These are phyloP conservation scores for Lactarius hengduanensis DNA, from an alignment of 768 basidiomycete genomes.

Conservation along the genomic window DNA sequence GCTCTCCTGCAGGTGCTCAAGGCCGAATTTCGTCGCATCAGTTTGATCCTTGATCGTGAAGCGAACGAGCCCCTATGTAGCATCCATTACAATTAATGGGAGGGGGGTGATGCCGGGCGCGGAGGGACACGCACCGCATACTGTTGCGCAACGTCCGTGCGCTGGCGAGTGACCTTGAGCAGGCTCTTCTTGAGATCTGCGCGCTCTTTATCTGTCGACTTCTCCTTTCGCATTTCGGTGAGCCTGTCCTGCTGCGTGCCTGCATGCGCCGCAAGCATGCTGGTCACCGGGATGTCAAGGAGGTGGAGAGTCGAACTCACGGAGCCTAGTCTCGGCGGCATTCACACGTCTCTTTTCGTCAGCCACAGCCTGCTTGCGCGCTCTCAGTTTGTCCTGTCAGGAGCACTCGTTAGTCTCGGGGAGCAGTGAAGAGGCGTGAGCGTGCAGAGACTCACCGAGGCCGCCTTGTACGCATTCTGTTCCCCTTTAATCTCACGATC, in stretches of 20 bases:
- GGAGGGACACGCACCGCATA: slow-evolving; percentile 49
- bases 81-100: neutral
- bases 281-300: neutral
- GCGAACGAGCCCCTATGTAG: slow-evolving; percentile 51
- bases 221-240: slow-evolving; percentile 23
- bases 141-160: slow-evolving; percentile 43
- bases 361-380: slow-evolving; percentile 29
- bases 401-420: slow-evolving; percentile 1
- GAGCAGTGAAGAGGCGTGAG: neutral
- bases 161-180: slow-evolving; percentile 30
- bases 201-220: slow-evolving; percentile 40
- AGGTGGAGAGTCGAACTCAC: slow-evolving; percentile 21
- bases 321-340: slow-evolving; percentile 22
- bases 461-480: slow-evolving; percentile 34
- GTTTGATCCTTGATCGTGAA: slow-evolving; percentile 57
- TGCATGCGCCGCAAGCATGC: slow-evolving; percentile 6
- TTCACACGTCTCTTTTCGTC: slow-evolving; percentile 22
- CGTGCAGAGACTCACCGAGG: slow-evolving; percentile 30
- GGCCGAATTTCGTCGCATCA: slow-evolving; percentile 54
- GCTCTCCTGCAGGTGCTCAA: slow-evolving; percentile 61
- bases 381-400: slow-evolving; percentile 30
- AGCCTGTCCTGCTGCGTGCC: slow-evolving; percentile 20
- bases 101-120: neutral
- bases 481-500: slow-evolving; percentile 39
- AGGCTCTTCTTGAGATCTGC: slow-evolving; percentile 38